These are phyloP conservation scores for Neostapfia colusana DNA, from an alignment of 176 grass and related monocot genomes.

Conservation along the genomic window DNA sequence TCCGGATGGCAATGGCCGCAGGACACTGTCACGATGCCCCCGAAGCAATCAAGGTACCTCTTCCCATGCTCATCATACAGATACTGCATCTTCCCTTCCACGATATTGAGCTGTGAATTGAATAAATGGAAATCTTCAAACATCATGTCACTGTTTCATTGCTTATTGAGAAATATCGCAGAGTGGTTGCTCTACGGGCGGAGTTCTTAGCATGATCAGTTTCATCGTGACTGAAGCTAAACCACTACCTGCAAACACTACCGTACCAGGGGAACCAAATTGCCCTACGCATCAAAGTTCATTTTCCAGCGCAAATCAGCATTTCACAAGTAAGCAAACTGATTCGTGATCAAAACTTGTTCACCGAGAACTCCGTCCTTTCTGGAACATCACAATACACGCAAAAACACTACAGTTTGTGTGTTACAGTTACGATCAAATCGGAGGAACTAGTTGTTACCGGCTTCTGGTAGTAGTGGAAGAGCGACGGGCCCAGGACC, in stretches of 20 bases:
- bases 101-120: constrained; percentile 79
- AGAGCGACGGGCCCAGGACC: constrained; percentile 81
- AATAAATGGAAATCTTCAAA: constrained; percentile 9
- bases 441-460: constrained; percentile 37
- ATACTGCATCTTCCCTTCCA: constrained; percentile 97
- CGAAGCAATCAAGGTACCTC: constrained; percentile 91
- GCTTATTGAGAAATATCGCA: not conserved
- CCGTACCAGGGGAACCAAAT: not conserved
- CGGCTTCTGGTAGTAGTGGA: constrained; percentile 99
- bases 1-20: constrained; percentile 95
- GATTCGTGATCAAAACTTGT: not conserved
- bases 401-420: not conserved
- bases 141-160: not conserved
- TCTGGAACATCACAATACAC: not conserved
- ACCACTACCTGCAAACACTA: not conserved
- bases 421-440: not conserved
- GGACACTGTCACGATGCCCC: constrained; percentile 95
- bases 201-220: not conserved
- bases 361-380: not conserved
- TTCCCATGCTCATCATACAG: constrained; percentile 86
- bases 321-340: not conserved
- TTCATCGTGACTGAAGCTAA: constrained; percentile 5
- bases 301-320: not conserved
- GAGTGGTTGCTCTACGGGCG: not conserved
- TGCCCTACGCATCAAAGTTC: not conserved